Conservation (phyloP, 179 eudicot genomes). For the Vitellaria paradoxa region DNA sequence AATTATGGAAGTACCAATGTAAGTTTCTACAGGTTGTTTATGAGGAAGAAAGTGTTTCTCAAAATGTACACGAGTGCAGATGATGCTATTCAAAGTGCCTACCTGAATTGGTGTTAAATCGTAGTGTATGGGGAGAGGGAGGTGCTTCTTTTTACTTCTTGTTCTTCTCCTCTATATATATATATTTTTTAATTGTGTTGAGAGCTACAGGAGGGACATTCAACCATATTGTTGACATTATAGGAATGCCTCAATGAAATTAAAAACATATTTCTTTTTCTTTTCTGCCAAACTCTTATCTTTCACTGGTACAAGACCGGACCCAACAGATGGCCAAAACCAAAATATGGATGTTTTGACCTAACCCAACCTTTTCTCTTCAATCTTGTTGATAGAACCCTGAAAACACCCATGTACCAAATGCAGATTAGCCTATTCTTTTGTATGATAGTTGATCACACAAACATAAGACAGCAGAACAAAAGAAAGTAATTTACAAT, state of each 20-base stretch:
- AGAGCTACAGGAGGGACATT: not conserved
- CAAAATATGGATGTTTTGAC: slow-evolving; percentile 10
- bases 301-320: not conserved
- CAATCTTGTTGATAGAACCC: not conserved
- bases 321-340: not conserved
- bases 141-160: not conserved
- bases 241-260: not conserved
- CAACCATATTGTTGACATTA: not conserved
- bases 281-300: not conserved
- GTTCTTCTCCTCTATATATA: too few relatives aligned
- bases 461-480: not conserved
- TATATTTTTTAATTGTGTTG: too few relatives aligned
- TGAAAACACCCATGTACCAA: not conserved
- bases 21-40: slow-evolving; percentile 8
- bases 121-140: too few relatives aligned
- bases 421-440: not conserved
- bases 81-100: too few relatives aligned
- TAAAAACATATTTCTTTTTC: not conserved
- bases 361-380: not conserved
- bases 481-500: not conserved
- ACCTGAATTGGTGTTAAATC: too few relatives aligned
- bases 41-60: not conserved
- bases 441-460: not conserved
- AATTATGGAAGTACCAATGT: slow-evolving; percentile 73
- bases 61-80: too few relatives aligned